Evolutionary conservation across 2,329 filamentous ascomycete genomes (phyloP).

Genomic region (Fusarium nygamai): DNA sequence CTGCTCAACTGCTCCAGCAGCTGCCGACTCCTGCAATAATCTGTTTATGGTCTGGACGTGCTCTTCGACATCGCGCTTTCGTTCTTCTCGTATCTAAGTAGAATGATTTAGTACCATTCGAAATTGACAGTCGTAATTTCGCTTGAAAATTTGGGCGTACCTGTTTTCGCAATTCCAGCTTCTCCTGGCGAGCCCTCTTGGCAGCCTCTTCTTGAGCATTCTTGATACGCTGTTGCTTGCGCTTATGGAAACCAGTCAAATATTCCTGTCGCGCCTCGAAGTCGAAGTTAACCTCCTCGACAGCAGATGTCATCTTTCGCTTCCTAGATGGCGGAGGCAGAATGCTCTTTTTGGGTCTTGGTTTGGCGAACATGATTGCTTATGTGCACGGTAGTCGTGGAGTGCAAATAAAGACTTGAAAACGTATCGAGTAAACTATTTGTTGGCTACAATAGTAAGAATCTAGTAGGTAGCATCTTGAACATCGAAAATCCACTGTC

Average conservation of each 20-base stretch:
- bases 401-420: background rate
- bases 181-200: conserved; percentile 81
- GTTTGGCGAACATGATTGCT: conserved; percentile 62
- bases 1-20: conserved; percentile 53
- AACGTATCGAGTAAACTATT: conserved; percentile 3
- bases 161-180: conserved; percentile 77
- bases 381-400: background rate
- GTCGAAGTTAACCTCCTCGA: conserved; percentile 91
- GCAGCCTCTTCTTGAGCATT: conserved; percentile 83
- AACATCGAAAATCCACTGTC: conserved; percentile 28
- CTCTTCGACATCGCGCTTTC: conserved; percentile 81
- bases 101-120: conserved; percentile 20
- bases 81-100: conserved; percentile 80
- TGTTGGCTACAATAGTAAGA: conserved; percentile 2
- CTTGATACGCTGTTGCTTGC: conserved; percentile 87
- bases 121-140: background rate
- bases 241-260: conserved; percentile 95
- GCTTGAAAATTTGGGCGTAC: conserved; percentile 57
- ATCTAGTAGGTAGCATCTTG: background rate
- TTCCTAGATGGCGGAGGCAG: conserved; percentile 73
- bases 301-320: conserved; percentile 66
- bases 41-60: conserved; percentile 82
- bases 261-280: conserved; percentile 82
- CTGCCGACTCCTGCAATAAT: conserved; percentile 70
- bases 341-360: conserved; percentile 65